Base-by-base conservation (phyloP, 2,329 filamentous ascomycete species). In the Fusarium staphyleae region DNA sequence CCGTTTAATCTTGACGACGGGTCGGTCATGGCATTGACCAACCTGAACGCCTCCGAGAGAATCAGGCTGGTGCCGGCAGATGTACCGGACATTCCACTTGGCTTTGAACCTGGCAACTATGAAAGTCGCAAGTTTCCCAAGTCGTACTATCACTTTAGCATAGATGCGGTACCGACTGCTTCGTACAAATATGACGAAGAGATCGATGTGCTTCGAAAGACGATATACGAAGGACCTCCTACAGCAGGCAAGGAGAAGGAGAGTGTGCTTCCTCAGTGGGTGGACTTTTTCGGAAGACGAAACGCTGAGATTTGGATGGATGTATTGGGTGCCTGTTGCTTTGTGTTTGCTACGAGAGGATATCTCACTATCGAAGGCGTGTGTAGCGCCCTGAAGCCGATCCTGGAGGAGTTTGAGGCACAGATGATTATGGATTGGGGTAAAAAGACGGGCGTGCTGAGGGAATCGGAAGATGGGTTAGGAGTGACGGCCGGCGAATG, bases 91-190 rank as follows among this genome's bases (percentile, higher is more conserved):
- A 84, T 89, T 24, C 85, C 86, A 2, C 87, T 89, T 68, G 89
- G 89, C 1, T 88, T 91, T 65, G 82, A 84, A 46, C 87, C 87
- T 7, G 84, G 84, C 13, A 85, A 88, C 59, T 92, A 92, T 70
- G 85, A 89, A 65, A 87, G 86, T 16, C 81, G 87, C 48, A 84
- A 84, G 52, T 86, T 87, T 57, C 83, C 88, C 29, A 87, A 87
- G 62, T 78, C 79, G 28, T 84, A 85, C 62, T 80, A 90, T 42
- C 81, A 84, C 59, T 91, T 90, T 70, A 78, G 80, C 9, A 75
- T 91, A 29, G 78, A 82, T 35, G 78, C 86, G 15, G 72, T 78
- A 1, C 86, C 86, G 1, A 89, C 87, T 0, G 89, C 88, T 61
- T 69, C 58, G 0, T 92, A 91, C 69, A 65, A 82, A 12, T 84